Base-by-base conservation (phyloP, 805 yeast species). In the Starmerella bombicola region DNA sequence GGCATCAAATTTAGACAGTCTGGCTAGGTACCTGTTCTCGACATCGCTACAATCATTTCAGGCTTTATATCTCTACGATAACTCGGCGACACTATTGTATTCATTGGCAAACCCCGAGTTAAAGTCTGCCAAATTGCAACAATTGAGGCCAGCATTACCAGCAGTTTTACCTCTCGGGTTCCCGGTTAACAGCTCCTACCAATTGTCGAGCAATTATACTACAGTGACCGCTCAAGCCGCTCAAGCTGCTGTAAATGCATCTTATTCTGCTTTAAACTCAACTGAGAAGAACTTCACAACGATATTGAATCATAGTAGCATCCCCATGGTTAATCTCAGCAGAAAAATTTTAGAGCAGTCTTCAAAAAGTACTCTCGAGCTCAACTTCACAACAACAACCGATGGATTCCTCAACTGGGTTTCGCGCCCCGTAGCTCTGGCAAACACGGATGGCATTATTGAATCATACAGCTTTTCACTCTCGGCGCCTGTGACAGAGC, bases 41-140 rank as follows among this genome's bases (percentile, higher is more conserved):
- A 38, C 45, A 16, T 23, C 42, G 8, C 21, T 42, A 10, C 23
- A 39, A 15, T 22, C 26, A 1, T 47, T 37, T 23, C 44, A 47
- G n/a, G 41, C 47, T 3, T 16, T 47, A 3, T 21, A 32, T 10
- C 9, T 52, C 3, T 45, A 48, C 19, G 53, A 50, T 22, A 25
- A 17, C n/a, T 24, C 40, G 10, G 49, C 39, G 5, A 35, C 33
- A 16, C 21, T 42, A 5, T 17, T 45, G 10, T 41, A 38, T 19
- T 33, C 37, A 5, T 26, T 38, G 34, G 17, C 40, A 2, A 45
- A 45, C 17, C 49, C 46, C 5, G 40, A 35, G 7, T 3, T 35
- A 2, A 5, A 37, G 12, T 6, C 16, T 3, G 24, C 23, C 2
- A 15, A 15, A 15, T 10, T 33, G 1, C 12, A 16, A 2, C 17